These are phyloP conservation scores for Glonium stellatum DNA, from an alignment of 495 filamentous ascomycete genomes.

Conservation along the genomic window DNA sequence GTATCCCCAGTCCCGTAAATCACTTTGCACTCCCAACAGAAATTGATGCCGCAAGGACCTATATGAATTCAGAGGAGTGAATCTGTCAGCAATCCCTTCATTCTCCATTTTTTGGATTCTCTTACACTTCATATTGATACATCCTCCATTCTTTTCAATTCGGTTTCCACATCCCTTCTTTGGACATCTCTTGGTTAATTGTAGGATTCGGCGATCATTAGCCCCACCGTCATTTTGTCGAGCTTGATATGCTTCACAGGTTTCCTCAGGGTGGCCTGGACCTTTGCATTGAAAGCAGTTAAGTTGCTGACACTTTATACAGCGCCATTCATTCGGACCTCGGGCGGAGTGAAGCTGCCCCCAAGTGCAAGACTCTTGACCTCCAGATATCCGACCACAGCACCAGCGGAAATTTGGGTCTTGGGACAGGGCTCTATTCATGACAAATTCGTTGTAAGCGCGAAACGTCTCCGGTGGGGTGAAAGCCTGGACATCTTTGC, in stretches of 20 bases:
- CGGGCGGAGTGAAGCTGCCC: background rate
- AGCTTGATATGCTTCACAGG: background rate
- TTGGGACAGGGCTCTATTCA: background rate
- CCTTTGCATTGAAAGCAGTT: background rate
- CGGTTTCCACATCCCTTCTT: background rate
- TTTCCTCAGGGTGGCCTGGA: background rate
- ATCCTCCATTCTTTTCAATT: slow-evolving; percentile 2
- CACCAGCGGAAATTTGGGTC: slow-evolving; percentile 1
- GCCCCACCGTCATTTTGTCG: background rate
- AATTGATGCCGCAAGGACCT: background rate
- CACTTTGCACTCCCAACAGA: background rate
- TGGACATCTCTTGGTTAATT: background rate
- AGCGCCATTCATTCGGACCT: background rate
- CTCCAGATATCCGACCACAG: background rate
- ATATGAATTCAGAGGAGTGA: background rate
- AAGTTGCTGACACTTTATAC: background rate
- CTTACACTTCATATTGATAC: slow-evolving; percentile 3
- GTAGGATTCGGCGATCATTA: background rate
- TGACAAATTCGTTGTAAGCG: background rate
- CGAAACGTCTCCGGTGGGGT: background rate
- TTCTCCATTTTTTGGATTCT: background rate
- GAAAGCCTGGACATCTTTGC: background rate
- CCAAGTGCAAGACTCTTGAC: slow-evolving; percentile 2
- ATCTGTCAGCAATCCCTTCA: background rate
- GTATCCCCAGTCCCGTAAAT: background rate